phyloP scores from a whole-genome alignment of 2,329 filamentous ascomycete species.

The Cytospora piceicola region DNA sequence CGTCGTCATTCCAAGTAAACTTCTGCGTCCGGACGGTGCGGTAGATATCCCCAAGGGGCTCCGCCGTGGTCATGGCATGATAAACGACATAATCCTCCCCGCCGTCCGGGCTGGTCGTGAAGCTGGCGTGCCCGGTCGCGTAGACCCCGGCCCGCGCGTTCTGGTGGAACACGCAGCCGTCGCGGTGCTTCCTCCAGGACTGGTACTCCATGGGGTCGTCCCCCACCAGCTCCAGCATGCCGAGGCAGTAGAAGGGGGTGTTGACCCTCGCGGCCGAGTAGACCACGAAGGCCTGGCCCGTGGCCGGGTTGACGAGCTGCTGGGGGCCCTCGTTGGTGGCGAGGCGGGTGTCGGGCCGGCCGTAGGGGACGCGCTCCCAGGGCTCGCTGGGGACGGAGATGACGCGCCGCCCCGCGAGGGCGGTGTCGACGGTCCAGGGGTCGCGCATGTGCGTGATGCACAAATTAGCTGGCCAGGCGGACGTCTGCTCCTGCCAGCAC shows the following conservation, averaged over 20 bases:
- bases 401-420: conserved; percentile 39
- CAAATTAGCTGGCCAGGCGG: conserved; percentile 43
- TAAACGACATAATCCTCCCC: conserved; percentile 42
- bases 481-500: conserved; percentile 43
- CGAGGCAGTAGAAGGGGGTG: conserved; percentile 44
- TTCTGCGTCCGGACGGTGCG: conserved; percentile 41
- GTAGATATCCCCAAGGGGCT: conserved; percentile 39
- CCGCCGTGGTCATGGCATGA: conserved; percentile 42
- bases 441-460: conserved; percentile 43
- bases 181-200: conserved; percentile 41
- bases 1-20: conserved; percentile 42
- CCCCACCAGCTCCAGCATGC: conserved; percentile 42
- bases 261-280: conserved; percentile 45
- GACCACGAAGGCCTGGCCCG: conserved; percentile 43
- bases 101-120: conserved; percentile 41
- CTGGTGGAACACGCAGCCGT: conserved; percentile 43
- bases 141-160: conserved; percentile 41
- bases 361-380: conserved; percentile 44
- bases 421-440: conserved; percentile 41
- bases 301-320: conserved; percentile 43
- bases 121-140: conserved; percentile 43
- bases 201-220: conserved; percentile 44
- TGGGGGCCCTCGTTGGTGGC: conserved; percentile 44
- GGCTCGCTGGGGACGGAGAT: conserved; percentile 42
- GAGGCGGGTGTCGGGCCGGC: conserved; percentile 39